phyloP scores from a whole-genome alignment of 2,329 filamentous ascomycete species.

The Kalmusia sp. region DNA sequence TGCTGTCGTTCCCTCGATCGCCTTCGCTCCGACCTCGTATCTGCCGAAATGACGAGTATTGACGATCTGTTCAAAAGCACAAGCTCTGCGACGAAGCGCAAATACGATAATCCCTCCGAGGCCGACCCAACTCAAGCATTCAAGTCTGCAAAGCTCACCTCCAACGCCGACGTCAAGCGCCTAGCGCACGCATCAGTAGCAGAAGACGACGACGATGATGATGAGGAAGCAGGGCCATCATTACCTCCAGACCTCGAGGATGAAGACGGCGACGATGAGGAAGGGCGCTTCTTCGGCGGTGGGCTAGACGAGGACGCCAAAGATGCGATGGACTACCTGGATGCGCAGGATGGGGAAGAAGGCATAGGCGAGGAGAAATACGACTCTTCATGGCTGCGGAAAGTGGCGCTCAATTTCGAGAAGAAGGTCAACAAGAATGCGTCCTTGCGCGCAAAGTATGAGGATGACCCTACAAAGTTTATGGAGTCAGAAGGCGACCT shows the following conservation, averaged over 20 bases:
- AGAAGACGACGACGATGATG: conserved; percentile 49
- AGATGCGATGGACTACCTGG: conserved; percentile 87
- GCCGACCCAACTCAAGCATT: conserved; percentile 65
- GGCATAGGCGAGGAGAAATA: conserved; percentile 73
- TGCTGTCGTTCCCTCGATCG: neutral
- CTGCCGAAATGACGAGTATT: conserved; percentile 61
- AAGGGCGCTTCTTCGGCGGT: conserved; percentile 93
- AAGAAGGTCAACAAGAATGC: conserved; percentile 91
- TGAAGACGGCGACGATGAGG: conserved; percentile 73
- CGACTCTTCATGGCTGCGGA: conserved; percentile 82
- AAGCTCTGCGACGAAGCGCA: conserved; percentile 61
- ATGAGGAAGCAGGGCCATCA: conserved; percentile 59
- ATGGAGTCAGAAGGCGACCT: conserved; percentile 88
- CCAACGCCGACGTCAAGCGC: conserved; percentile 58
- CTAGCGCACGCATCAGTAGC: conserved; percentile 56
- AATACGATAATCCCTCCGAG: conserved; percentile 62
- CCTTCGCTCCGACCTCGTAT: neutral
- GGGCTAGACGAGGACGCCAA: conserved; percentile 83
- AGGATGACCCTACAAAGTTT: conserved; percentile 79
- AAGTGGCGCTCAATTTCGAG: conserved; percentile 83
- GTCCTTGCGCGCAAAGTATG: conserved; percentile 84
- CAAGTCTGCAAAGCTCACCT: conserved; percentile 64
- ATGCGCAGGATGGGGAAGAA: conserved; percentile 67
- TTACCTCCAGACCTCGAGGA: conserved; percentile 63
- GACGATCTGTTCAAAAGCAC: conserved; percentile 70